Evolutionary conservation across 2,329 filamentous ascomycete genomes (phyloP), one percentile per base, ranked within the genome.

Genomic region (Sporothrix humicola): DNA sequence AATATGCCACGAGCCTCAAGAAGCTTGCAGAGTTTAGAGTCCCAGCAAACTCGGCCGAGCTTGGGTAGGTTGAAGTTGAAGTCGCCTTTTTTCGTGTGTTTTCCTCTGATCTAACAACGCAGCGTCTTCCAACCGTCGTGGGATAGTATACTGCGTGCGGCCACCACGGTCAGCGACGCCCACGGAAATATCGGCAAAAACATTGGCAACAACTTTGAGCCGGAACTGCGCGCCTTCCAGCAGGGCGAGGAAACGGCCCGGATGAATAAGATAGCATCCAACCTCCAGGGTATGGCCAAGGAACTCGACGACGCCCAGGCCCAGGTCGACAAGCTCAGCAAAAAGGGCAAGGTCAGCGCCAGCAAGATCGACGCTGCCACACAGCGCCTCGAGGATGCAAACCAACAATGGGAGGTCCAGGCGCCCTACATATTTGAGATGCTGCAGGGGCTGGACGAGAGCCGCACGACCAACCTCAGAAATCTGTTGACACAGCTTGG

Each of bases 371-470:
- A 94, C 59, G 87, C 87, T 75, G 94, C 94, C 13, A 87, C 89
- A 12, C 85, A 89, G 20, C 91, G 90, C 76, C 88, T 97, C 59
- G 93, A 97, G 76, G 90, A 90, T 74, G 92, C 94, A n/a, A 89
- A 87, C 61, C 88, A 91, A 77, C 92, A 97, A 80, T 99, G 96
- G 96, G 91, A 97, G 73, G 94, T 94, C 0, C 94, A 97, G 81
- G 94, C 96, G 15, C 96, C 96, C 0, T 98, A 93, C 82, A 92
- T 98, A 75, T 98, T 97, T 79, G 96, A 99, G 82, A 92, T 91
- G 75, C 88, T 99, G 37, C 96, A 99, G 81, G 92, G 93, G 6
- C 85, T 97, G 46, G 96, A 99, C 80, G 96, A 99, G 84, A 91
- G 89, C 78, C 90, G 96, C 73, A 85, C 97, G 77, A 97, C 98